A percentile compares a stretch with the other conserved stretches of the same genome.
Evolutionary conservation across 441 rosid species (phyloP).

Genomic region (Arabidopsis lyrata): DNA sequence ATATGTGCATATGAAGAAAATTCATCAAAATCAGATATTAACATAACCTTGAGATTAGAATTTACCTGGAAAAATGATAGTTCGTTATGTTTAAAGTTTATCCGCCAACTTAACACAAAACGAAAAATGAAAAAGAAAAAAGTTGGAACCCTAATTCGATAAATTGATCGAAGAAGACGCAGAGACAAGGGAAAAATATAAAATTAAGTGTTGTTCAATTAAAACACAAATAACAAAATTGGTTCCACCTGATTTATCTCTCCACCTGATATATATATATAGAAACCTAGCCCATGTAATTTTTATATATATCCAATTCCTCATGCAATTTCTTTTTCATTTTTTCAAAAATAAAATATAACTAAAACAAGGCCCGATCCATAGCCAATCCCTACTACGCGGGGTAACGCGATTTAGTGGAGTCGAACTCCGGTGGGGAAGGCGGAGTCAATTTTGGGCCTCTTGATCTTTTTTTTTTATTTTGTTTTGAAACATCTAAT

Average conservation of each 20-base stretch:
- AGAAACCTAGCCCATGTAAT: conserved; percentile 3
- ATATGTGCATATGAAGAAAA: neutral
- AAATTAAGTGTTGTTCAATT: neutral
- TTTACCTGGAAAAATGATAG: neutral
- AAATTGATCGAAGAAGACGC: neutral
- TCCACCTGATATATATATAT: neutral
- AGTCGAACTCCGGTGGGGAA: too few relatives aligned
- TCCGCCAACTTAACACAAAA: neutral
- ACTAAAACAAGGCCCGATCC: too few relatives aligned
- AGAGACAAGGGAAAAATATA: neutral
- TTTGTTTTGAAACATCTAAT: too few relatives aligned
- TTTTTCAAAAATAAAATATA: too few relatives aligned
- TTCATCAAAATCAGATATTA: neutral
- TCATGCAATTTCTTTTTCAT: neutral
- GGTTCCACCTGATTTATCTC: neutral
- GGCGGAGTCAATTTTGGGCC: too few relatives aligned
- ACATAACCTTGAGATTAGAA: neutral
- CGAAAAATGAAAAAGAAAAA: neutral
- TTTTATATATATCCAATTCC: neutral
- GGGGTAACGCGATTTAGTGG: too few relatives aligned
- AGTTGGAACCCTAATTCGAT: conserved; percentile 6
- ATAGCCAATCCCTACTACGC: too few relatives aligned
- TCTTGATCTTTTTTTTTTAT: too few relatives aligned
- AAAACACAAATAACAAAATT: neutral
- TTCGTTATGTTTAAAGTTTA: neutral